Evolutionary conservation across 23 red algal species (phyloP), one percentile per base, ranked within the genome.

Genomic region (Agarophyton chilense): DNA sequence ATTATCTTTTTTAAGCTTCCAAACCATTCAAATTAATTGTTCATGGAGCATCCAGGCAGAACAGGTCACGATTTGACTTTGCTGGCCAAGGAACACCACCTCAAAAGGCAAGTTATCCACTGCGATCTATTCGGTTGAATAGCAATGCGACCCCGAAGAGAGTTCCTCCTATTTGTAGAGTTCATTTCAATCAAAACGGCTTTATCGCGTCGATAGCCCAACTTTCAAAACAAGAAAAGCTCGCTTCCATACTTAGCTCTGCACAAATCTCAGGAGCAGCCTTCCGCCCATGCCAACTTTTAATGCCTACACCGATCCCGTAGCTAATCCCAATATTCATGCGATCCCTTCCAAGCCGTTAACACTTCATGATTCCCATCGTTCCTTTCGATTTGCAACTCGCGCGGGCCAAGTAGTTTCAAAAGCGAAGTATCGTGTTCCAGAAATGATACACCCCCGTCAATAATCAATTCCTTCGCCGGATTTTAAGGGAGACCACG

Each of bases 401-500:
- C 64, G n/a, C 21, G 13, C 64, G 13, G 34, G 10, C 34, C 32
- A 70, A 40, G 64, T 70, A 70, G 64, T 42, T 19, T 19, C 64
- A 41, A n/a, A 42, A 42, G 64, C 36, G 6, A 70, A 70, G 14
- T 42, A 29, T 40, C 64, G 64, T 40, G 64, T 70, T 19, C 32
- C 64, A 70, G 13, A 36, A 7, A 70, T 42, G 19, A 21, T 70
- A 33, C 64, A 70, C 11, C 19, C 64, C 40, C 64, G 64, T 18
- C 64, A 70, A 70, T 42, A 29, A 29, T 40, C 64, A 42, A 70
- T 70, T 26, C 73, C 44, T 34, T 67, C 83, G 31, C 83, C 83
- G 83, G 83, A 67, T 88, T 88, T 88, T 88, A n/a, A 88, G 83
- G 83, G 83, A 88, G 68, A 67, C 83, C 83, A 74, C 83, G 83